A percentile compares a stretch with the other conserved stretches of the same genome.
phyloP scores from a whole-genome alignment of 768 basidiomycete genomes.

The Mycena leptocephala region DNA sequence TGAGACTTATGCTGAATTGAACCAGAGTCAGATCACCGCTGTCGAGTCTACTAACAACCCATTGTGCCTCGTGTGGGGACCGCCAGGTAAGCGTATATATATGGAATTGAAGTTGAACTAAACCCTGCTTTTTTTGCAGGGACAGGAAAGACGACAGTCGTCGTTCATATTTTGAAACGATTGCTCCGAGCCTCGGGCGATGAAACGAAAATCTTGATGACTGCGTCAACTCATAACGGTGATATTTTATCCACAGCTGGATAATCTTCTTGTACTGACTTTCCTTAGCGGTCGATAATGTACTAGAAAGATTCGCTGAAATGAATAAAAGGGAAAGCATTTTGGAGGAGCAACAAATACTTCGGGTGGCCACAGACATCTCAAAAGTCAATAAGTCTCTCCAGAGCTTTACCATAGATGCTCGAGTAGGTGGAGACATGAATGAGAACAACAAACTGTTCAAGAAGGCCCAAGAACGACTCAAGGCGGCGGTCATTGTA shows the following conservation, averaged over 20 bases:
- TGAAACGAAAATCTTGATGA: conserved; percentile 72
- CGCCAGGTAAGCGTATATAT: conserved; percentile 62
- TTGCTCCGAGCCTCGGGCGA: conserved; percentile 51
- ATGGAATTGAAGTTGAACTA: not conserved
- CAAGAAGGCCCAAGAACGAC: conserved; percentile 72
- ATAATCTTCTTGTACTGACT: not conserved
- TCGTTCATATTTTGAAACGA: conserved; percentile 71
- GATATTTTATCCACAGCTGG: conserved; percentile 4
- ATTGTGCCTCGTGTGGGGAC: conserved; percentile 79
- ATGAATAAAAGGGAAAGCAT: conserved; percentile 61
- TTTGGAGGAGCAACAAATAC: conserved; percentile 70
- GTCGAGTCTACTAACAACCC: conserved; percentile 60
- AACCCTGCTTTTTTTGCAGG: conserved; percentile 52
- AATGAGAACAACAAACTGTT: conserved; percentile 72
- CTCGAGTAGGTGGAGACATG: conserved; percentile 75
- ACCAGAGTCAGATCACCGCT: conserved; percentile 70
- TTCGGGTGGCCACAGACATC: conserved; percentile 79
- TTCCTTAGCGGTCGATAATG: conserved; percentile 77
- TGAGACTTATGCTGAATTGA: conserved; percentile 52
- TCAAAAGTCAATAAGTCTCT: conserved; percentile 73
- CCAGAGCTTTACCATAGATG: conserved; percentile 75
- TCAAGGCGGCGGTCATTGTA: conserved; percentile 70
- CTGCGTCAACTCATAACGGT: conserved; percentile 83
- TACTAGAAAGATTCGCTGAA: conserved; percentile 73
- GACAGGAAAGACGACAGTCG: conserved; percentile 82